Percentiles rank a stretch among this genome's conserved stretches.
Evolutionary conservation across 768 basidiomycete species (phyloP).

Genomic region (Leccinum obscurum): DNA sequence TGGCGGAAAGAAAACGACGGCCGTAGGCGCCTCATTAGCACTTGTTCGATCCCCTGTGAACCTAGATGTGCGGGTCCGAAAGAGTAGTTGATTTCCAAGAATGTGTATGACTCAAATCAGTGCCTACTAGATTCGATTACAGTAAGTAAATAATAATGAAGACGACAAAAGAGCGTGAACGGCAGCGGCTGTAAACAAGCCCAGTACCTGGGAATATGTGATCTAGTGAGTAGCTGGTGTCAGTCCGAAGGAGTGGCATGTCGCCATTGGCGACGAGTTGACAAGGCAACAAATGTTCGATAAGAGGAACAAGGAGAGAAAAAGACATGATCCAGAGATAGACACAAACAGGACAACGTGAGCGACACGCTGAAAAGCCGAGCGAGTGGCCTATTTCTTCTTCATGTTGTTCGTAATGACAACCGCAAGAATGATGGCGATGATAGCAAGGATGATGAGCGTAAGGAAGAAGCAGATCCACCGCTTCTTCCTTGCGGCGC

Average conservation of each 20-base stretch:
- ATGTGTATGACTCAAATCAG: conserved; percentile 15
- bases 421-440: conserved; percentile 61
- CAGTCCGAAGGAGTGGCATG: conserved; percentile 25
- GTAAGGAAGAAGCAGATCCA: conserved; percentile 92
- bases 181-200: conserved; percentile 2
- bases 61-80: not conserved
- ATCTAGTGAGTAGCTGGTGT: conserved; percentile 19
- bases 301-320: not conserved
- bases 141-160: conserved; percentile 26
- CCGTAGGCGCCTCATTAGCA: not conserved
- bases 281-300: conserved; percentile 14
- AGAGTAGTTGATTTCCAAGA: conserved; percentile 7
- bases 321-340: not conserved
- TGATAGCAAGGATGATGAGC: conserved; percentile 65
- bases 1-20: not conserved
- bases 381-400: conserved; percentile 30
- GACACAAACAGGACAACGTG: not conserved
- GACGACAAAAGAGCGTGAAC: conserved; percentile 16
- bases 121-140: conserved; percentile 28
- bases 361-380: not conserved
- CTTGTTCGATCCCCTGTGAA: not conserved
- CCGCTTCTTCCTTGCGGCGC: conserved; percentile 89
- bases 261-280: conserved; percentile 4
- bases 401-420: conserved; percentile 49
- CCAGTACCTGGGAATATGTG: not conserved